These are phyloP conservation scores for Chalciporus sphaerocephalus DNA, from an alignment of 768 basidiomycete genomes.

Conservation along the genomic window DNA sequence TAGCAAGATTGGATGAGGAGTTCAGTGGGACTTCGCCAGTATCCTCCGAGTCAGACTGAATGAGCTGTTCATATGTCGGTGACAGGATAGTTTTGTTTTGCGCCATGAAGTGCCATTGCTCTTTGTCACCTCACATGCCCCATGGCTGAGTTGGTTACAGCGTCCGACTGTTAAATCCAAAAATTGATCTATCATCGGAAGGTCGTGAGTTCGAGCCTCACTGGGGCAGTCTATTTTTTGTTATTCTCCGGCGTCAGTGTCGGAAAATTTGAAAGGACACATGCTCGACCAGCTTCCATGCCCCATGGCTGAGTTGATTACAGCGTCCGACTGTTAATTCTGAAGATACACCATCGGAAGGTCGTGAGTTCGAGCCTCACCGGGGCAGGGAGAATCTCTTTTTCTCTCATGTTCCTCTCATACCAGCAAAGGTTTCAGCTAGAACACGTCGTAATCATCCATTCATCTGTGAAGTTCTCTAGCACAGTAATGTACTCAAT, in stretches of 20 bases:
- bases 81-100: no score
- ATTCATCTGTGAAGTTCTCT: no score
- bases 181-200: conserved; percentile 37
- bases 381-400: conserved; percentile 38
- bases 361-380: conserved; percentile 53
- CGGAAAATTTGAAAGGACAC: no score
- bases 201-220: conserved; percentile 53
- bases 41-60: no score
- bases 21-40: background rate
- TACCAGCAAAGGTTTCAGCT: no score
- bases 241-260: background rate
- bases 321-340: conserved; percentile 46
- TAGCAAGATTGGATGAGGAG: background rate
- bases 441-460: no score
- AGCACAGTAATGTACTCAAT: no score
- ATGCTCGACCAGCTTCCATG: conserved; percentile 15
- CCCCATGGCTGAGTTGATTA: conserved; percentile 53
- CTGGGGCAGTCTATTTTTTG: conserved; percentile 39
- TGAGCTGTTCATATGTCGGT: no score
- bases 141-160: conserved; percentile 52
- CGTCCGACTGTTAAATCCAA: conserved; percentile 42
- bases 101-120: no score
- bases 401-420: background rate
- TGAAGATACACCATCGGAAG: conserved; percentile 38
- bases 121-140: no score